Percentiles rank a stretch among this genome's conserved stretches.
Evolutionary conservation across 2,329 filamentous ascomycete genomes (phyloP).

Genomic region (Scortechinia acanthostroma): DNA sequence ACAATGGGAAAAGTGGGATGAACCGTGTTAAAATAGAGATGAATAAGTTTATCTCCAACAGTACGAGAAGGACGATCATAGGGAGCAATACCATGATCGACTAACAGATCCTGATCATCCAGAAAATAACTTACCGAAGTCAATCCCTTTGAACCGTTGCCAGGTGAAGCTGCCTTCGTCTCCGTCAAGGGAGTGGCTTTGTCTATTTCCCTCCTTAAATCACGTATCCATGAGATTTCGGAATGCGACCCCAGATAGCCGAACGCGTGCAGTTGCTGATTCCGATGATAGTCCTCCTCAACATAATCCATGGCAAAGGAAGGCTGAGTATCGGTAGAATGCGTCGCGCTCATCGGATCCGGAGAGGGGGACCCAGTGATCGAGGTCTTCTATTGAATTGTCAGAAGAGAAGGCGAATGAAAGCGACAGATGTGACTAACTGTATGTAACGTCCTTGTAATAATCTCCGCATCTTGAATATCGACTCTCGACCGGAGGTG

Average conservation of each 20-base stretch:
- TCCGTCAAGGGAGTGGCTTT: conserved; percentile 4
- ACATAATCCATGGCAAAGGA: conserved; percentile 23
- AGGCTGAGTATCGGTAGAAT: too few species aligned
- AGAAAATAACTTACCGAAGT: not conserved
- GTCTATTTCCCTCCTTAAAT: conserved; percentile 24
- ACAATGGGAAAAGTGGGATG: conserved; percentile 33
- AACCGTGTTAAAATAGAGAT: conserved; percentile 27
- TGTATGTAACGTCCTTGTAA: too few species aligned
- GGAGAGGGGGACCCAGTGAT: not conserved
- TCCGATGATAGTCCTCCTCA: conserved; percentile 30
- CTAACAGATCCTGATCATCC: not conserved
- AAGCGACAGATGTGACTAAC: too few species aligned
- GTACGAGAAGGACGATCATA: not conserved
- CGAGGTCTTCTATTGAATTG: not conserved
- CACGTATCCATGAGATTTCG: conserved; percentile 32
- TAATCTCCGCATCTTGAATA: too few species aligned
- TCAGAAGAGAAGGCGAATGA: too few species aligned
- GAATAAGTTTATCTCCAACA: conserved; percentile 28
- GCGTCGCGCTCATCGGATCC: too few species aligned
- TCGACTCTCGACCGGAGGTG: not conserved
- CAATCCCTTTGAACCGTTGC: not conserved
- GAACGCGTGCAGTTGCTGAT: conserved; percentile 18
- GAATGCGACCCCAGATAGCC: conserved; percentile 35
- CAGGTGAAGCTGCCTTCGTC: too few species aligned
- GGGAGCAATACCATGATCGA: not conserved